Conservation (phyloP, 371 early-diverging fungal species). For the Rhizoclosmatium hyalinum region DNA sequence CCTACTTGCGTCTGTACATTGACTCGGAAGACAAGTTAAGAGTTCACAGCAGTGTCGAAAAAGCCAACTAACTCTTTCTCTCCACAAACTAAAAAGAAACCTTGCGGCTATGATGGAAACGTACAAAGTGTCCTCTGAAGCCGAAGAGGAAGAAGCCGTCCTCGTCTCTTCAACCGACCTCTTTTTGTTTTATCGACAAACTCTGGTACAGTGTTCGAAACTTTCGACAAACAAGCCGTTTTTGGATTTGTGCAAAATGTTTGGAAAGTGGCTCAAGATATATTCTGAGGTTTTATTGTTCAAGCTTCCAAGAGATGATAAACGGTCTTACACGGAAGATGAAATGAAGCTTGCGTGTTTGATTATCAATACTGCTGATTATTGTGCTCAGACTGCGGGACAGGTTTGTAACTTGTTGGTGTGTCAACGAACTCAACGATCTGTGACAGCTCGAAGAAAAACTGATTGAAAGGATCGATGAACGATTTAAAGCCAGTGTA, state of each 20-base stretch:
- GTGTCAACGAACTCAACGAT: background rate
- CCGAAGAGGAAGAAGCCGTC: slow-evolving; percentile 66
- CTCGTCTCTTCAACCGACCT: slow-evolving; percentile 88
- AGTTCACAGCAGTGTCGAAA: background rate
- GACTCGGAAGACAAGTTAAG: slow-evolving; percentile 80
- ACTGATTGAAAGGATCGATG: slow-evolving; percentile 79
- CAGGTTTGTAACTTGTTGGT: slow-evolving; percentile 56
- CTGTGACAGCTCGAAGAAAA: slow-evolving; percentile 78
- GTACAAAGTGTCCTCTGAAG: slow-evolving; percentile 70
- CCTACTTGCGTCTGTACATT: slow-evolving; percentile 82
- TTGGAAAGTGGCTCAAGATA: slow-evolving; percentile 76
- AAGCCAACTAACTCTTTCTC: background rate
- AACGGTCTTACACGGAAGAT: slow-evolving; percentile 61
- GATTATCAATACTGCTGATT: slow-evolving; percentile 92
- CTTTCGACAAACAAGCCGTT: slow-evolving; percentile 86
- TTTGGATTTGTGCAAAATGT: slow-evolving; percentile 60
- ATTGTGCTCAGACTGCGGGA: slow-evolving; percentile 82
- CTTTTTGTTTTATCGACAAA: slow-evolving; percentile 87
- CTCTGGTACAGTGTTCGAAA: slow-evolving; percentile 80
- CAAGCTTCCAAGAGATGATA: slow-evolving; percentile 79
- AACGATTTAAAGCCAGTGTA: slow-evolving; percentile 67
- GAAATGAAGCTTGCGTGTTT: slow-evolving; percentile 73
- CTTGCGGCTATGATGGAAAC: slow-evolving; percentile 67
- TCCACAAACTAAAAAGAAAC: slow-evolving; percentile 44
- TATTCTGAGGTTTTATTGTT: slow-evolving; percentile 77